Base-by-base conservation (phyloP, 1,284 basidiomycete species). In the Mycena sp. region DNA sequence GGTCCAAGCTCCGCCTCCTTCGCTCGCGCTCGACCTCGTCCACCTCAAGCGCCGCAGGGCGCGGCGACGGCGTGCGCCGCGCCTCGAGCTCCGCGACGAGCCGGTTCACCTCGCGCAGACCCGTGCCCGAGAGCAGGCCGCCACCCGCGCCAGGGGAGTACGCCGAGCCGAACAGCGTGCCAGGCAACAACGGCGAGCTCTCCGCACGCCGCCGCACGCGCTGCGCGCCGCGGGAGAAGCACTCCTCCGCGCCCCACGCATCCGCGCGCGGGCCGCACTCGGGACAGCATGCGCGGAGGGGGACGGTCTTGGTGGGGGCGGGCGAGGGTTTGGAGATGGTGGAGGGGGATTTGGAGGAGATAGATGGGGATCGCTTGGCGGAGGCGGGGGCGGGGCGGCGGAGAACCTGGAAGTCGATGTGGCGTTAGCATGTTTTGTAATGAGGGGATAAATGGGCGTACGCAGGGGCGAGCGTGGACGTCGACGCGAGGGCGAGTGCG, bases 221-320 rank as follows among this genome's bases (percentile, higher is more conserved):
- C 41, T 80, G 77, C 5, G 90, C 90, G 6, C 84, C 86, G 35
- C 82, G 82, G 6, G 87, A 82, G 72, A 90, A 91, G 65, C 78
- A 82, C 68, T 86, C 86, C 59, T 82, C 74, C 86, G 83, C 80
- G 49, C 14, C 7, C 32, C 32, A 14, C 32, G 81, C 79, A 53
- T 88, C 87, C 1, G 83, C 83, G 58, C 79, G 77, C 32, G 73
- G 68, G 41, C 81, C 77, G 67, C 87, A 89, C 46, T 83, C 78
- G n/a, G 77, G 67, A 64, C 87, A 89, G 72, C 87, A 89, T n/a
- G 83, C 76, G 25, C 87, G 83, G 19, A 89, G 75, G 9, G 87
- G 88, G 2, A 89, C 71, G 0, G 84, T 87, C 35, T 12, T 46
- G 17, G 9, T 11, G 49, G 14, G 43, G 7, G 1, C n/a, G 35